These are phyloP conservation scores for Saraca asoca DNA, from an alignment of 331 rosid genomes.

Conservation along the genomic window DNA sequence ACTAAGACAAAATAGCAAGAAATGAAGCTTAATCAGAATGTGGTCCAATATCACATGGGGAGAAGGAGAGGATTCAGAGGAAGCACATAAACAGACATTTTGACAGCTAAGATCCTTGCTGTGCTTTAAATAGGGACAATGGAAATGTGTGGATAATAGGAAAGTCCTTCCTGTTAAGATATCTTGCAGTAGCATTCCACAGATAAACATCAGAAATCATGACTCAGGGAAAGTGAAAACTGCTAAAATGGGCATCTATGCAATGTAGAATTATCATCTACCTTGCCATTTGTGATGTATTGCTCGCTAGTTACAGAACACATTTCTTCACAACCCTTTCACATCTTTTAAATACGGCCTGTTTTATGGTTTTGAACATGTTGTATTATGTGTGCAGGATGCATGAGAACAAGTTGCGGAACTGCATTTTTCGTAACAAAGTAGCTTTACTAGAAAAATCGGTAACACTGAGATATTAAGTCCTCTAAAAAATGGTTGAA, in stretches of 20 bases:
- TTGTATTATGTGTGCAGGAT: no score
- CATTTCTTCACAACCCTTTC: background rate
- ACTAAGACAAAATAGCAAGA: conserved; percentile 3
- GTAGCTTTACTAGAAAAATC: conserved; percentile 5
- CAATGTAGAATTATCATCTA: background rate
- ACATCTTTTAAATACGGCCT: no score
- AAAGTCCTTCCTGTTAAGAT: conserved; percentile 45
- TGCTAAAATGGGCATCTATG: background rate
- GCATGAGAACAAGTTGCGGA: background rate
- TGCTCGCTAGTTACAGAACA: conserved; percentile 15
- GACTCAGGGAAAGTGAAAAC: background rate
- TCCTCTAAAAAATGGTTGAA: no score
- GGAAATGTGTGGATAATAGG: conserved; percentile 52
- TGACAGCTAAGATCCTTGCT: conserved; percentile 59
- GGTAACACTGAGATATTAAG: background rate
- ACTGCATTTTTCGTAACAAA: background rate
- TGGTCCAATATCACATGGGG: conserved; percentile 81
- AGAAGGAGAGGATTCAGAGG: conserved; percentile 33
- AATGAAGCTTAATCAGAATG: conserved; percentile 20
- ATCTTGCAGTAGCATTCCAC: conserved; percentile 32
- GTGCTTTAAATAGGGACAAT: conserved; percentile 45
- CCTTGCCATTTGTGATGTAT: background rate
- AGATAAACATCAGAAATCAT: background rate
- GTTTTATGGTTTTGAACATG: no score
- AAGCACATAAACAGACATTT: conserved; percentile 46